Evolutionary conservation across 352 stramenopile genomes (phyloP), one percentile per base, ranked within the genome.

Genomic region (Pythium phragmitis): DNA sequence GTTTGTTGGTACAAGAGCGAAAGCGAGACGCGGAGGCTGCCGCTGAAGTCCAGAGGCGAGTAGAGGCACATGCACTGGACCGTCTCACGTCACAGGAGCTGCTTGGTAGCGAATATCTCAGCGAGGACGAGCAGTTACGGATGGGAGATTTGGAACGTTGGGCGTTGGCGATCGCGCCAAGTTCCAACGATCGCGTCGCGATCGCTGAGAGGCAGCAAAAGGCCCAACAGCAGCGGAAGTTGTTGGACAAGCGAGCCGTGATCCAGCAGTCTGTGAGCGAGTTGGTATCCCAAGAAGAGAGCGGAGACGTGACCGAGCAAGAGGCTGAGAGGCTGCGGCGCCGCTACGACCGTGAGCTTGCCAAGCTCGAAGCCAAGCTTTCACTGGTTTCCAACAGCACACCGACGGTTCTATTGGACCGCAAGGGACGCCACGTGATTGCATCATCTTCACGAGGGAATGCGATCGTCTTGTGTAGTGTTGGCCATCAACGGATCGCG

Each of bases 331-430:
- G 80, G 0, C 49, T 91, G 14, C 67, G 70, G 8, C 67, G 75
- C 34, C 69, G 75, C 42, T 87, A 80, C 57, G 77, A 89, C 36
- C 78, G 82, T 4, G 82, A 88, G 41, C 67, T 91, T 3, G 75
- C 69, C 7, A 88, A 89, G 23, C 59, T 86, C 23, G 80, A 89
- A 41, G 67, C 67, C 11, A 89, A 87, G 52, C 64, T 91, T 9
- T 75, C 76, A 8, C 23, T 82, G 11, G 61, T 83, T 8, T 83
- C 78, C 2, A 75, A 82, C 36, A 78, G 72, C 65, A 85, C 77
- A 26, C 73, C 79, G 8, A 69, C 72, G 0, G 68, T 77, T 55
- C 60, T 91, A 28, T 59, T 91, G 1, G 76, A 82, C 42, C 68
- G 79, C 23, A 72, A 76, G 16, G 80, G 78, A 1, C 78, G 72